These are phyloP conservation scores for Zygoascus meyerae DNA, from an alignment of 1,139 yeast genomes.

Conservation along the genomic window DNA sequence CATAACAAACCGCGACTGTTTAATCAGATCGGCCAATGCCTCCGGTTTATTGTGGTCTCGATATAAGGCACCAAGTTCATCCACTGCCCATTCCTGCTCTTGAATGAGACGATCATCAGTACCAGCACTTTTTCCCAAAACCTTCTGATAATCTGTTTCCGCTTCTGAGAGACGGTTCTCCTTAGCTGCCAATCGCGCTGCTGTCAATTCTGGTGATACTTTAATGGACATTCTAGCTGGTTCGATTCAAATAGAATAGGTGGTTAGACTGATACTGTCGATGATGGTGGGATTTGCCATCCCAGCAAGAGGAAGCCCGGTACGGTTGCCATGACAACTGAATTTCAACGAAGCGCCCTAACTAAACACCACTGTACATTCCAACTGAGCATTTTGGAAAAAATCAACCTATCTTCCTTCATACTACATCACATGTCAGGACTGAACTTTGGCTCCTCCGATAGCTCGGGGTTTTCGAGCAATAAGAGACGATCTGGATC, in stretches of 20 bases:
- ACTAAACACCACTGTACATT: too few species aligned
- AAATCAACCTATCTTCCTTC: too few species aligned
- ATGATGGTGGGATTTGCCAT: too few species aligned
- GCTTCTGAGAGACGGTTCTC: conserved; percentile 49
- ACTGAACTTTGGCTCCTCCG: conserved; percentile 1
- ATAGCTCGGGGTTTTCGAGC: conserved; percentile 1
- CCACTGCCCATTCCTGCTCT: conserved; percentile 34
- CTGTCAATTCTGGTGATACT: conserved; percentile 29
- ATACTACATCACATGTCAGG: too few species aligned
- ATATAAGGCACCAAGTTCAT: conserved; percentile 33
- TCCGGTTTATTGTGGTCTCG: conserved; percentile 37
- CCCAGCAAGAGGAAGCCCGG: too few species aligned
- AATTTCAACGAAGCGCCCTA: too few species aligned
- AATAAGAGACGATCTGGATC: conserved; percentile 4
- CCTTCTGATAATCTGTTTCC: conserved; percentile 48
- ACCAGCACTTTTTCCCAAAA: conserved; percentile 34
- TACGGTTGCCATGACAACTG: too few species aligned
- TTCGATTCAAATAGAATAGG: too few species aligned
- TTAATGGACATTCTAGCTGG: not conserved
- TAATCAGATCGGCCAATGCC: conserved; percentile 56
- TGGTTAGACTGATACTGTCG: too few species aligned
- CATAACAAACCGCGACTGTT: conserved; percentile 65
- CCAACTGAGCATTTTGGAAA: too few species aligned
- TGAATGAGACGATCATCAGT: conserved; percentile 38
- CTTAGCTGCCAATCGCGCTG: conserved; percentile 53